A percentile compares a stretch with the other conserved stretches of the same genome.
phyloP scores from a whole-genome alignment of 169 alveolate species.

The Babesia caballi region DNA sequence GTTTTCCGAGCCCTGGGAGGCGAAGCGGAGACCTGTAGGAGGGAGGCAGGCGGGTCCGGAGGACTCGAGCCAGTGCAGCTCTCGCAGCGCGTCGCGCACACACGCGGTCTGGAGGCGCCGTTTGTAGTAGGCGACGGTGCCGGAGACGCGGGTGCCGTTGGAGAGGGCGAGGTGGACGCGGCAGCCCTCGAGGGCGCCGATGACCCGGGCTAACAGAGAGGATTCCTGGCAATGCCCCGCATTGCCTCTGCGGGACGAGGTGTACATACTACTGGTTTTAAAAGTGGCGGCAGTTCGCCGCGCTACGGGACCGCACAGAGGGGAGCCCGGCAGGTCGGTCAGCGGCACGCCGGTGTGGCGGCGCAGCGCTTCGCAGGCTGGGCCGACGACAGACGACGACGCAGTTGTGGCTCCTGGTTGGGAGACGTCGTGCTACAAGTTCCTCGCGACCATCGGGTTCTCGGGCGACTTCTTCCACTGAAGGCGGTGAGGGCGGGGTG shows the following conservation, averaged over 20 bases:
- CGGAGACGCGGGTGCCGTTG: slow-evolving; percentile 32
- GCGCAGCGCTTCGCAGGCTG: slow-evolving; percentile 30
- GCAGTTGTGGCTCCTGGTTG: no score
- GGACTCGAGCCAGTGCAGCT: slow-evolving; percentile 1
- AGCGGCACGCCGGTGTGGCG: no score
- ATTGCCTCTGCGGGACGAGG: not conserved
- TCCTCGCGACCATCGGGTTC: slow-evolving; percentile 40
- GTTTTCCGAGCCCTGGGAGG: not conserved
- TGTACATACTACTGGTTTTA: slow-evolving; percentile 10
- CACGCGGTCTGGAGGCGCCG: slow-evolving; percentile 7
- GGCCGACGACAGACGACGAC: no score
- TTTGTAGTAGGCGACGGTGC: slow-evolving; percentile 35
- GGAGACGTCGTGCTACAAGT: not conserved
- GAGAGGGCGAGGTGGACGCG: slow-evolving; percentile 7
- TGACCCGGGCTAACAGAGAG: slow-evolving; percentile 19
- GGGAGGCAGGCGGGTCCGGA: not conserved
- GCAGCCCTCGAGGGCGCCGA: slow-evolving; percentile 22
- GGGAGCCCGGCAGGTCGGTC: no score
- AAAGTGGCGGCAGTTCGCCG: not conserved
- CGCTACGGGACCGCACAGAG: not conserved
- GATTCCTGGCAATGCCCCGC: slow-evolving; percentile 23
- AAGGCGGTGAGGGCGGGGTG: not conserved
- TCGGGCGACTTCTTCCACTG: slow-evolving; percentile 72
- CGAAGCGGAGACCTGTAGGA: not conserved
- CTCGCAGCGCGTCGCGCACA: slow-evolving; percentile 19